These are phyloP conservation scores for Diaporthe ampelina DNA, from an alignment of 2,329 filamentous ascomycete genomes.

Conservation along the genomic window DNA sequence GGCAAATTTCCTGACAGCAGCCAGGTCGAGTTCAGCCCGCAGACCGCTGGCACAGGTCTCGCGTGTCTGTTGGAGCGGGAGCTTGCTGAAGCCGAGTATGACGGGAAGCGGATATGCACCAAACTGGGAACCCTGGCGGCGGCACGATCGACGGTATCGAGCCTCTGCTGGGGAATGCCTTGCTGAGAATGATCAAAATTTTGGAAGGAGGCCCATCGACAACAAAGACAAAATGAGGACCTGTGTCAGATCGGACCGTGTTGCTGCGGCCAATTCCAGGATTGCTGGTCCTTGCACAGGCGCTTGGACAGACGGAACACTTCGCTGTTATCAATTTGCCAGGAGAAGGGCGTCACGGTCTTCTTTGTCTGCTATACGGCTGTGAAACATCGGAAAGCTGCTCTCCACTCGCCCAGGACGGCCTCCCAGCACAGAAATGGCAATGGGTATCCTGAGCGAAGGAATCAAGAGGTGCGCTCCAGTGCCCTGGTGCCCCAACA, in stretches of 20 bases:
- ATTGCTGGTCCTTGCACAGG: conserved; percentile 23
- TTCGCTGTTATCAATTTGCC: conserved; percentile 33
- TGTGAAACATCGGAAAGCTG: conserved; percentile 52
- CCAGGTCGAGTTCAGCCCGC: conserved; percentile 36
- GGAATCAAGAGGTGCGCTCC: neutral
- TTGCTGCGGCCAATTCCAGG: conserved; percentile 27
- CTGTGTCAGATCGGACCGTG: conserved; percentile 32
- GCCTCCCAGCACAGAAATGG: conserved; percentile 20
- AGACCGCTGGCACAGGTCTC: conserved; percentile 33
- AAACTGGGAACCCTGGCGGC: conserved; percentile 32
- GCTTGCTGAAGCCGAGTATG: conserved; percentile 42
- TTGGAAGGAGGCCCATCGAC: conserved; percentile 31
- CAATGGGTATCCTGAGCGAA: conserved; percentile 38
- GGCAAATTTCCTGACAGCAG: conserved; percentile 33
- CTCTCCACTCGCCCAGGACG: conserved; percentile 45
- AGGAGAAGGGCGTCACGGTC: conserved; percentile 45
- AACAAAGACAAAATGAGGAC: conserved; percentile 33
- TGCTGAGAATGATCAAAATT: conserved; percentile 26
- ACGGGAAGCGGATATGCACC: conserved; percentile 39
- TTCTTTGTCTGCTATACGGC: conserved; percentile 50
- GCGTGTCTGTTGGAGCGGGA: conserved; percentile 42
- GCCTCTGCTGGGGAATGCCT: conserved; percentile 5
- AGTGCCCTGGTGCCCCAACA: neutral
- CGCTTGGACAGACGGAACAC: conserved; percentile 33
- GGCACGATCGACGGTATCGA: conserved; percentile 30